Conservation (phyloP, 2,329 filamentous ascomycete genomes). For the Penicillium frequentans region DNA sequence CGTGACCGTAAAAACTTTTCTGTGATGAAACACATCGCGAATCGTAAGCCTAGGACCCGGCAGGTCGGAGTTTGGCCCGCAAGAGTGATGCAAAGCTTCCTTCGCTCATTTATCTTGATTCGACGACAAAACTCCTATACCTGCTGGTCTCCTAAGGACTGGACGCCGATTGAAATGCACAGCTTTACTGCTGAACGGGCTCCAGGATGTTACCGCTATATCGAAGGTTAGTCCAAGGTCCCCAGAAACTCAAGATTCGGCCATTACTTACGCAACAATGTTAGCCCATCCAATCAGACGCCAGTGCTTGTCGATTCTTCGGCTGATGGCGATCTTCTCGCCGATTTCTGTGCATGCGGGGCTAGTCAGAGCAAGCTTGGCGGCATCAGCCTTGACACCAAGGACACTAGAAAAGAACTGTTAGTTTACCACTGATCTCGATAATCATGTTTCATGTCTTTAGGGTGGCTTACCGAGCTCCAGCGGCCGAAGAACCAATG, state of each 20-base stretch:
- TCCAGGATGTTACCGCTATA: conserved; percentile 49
- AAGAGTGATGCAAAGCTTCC: neutral
- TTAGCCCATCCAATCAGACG: conserved; percentile 90
- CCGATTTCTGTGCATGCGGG: conserved; percentile 96
- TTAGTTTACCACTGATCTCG: neutral
- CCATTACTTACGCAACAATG: conserved; percentile 58
- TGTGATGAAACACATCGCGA: conserved; percentile 18
- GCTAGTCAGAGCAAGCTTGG: conserved; percentile 88
- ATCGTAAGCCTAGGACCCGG: conserved; percentile 10
- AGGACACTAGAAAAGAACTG: conserved; percentile 64
- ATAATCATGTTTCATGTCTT: neutral
- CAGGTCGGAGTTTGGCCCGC: neutral
- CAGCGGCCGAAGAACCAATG: conserved; percentile 95
- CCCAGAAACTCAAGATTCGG: neutral
- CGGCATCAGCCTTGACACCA: conserved; percentile 95
- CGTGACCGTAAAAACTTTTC: conserved; percentile 32
- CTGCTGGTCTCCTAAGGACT: conserved; percentile 11
- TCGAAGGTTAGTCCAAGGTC: neutral
- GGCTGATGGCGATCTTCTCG: conserved; percentile 93
- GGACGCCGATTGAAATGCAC: conserved; percentile 15
- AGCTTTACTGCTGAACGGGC: conserved; percentile 41
- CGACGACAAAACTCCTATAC: neutral
- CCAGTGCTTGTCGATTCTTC: conserved; percentile 99
- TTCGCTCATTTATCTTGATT: neutral
- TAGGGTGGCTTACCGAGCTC: neutral